Base-by-base conservation (phyloP, 2,329 filamentous ascomycete genomes). In the Dryadomyces quercus-mongolicae region DNA sequence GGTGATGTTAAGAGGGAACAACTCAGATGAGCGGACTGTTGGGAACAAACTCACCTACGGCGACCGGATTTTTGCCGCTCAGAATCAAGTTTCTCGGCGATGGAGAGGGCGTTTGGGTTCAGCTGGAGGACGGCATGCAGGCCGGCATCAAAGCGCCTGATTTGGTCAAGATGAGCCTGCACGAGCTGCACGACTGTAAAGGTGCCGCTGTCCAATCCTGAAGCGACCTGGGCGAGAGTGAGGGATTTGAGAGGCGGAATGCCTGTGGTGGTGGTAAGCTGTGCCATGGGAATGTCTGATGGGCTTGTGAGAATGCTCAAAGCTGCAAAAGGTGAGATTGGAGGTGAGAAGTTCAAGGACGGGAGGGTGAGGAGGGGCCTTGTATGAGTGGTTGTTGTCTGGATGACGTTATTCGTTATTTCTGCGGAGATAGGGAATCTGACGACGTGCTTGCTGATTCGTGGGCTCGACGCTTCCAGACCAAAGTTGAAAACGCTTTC, bases 161-260 rank as follows among this genome's bases (percentile, higher is more conserved):
- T 70, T 16, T 62, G 57, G n/a, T 55, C 53, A 1, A 62, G 56
- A 50, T 65, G 65, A 1, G 61, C 60, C 22, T 64, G 62, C 16
- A 69, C 65, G 5, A 72, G 61, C 51, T 71, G 67, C 2, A 67
- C 64, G 38, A 65, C 67, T 3, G 68, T 70, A 51, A 71, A 70
- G 1, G 63, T 59, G 10, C 63, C 59, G 1, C 48, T 53, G 31
- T 66, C 61, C 12, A 71, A 58, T 3, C 67, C 68, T 16, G 59
- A 54, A 8, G 58, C 53, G 15, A 71, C 57, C 47, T 71, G 65
- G 2, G 66, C 65, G 0, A 70, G 56, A 2, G 64, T 67, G 2
- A 63, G 66, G 16, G 67, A 60, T 20, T 65, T 60, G 15, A 70
- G 63, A 6, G 62, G 58, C 1, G 67, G 69, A n/a, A 70, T 47